phyloP scores from a whole-genome alignment of 2,329 filamentous ascomycete genomes.

The Arachnopeziza araneosa region DNA sequence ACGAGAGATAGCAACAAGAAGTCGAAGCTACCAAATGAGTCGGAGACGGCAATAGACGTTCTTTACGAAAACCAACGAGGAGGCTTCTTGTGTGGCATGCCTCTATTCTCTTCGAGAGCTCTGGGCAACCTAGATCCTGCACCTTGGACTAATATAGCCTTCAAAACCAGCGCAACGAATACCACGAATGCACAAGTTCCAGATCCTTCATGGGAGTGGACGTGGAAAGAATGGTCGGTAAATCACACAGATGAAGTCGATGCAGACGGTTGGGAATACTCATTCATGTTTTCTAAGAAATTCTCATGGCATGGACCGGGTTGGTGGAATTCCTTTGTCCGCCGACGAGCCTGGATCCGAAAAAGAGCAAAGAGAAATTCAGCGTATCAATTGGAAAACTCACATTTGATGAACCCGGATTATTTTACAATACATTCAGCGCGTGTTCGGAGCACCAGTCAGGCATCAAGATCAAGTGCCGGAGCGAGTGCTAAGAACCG shows the following conservation, averaged over 20 bases:
- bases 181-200: constrained; percentile 88
- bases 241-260: constrained; percentile 75
- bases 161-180: constrained; percentile 55
- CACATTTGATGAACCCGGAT: constrained; percentile 65
- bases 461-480: constrained; percentile 25
- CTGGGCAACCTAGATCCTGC: constrained; percentile 80
- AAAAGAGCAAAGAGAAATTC: constrained; percentile 62
- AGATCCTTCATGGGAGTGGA: constrained; percentile 94
- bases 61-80: constrained; percentile 96
- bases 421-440: constrained; percentile 73
- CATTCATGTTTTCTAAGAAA: constrained; percentile 70
- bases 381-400: constrained; percentile 39
- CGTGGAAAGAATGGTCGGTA: constrained; percentile 59
- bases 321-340: constrained; percentile 95
- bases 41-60: constrained; percentile 66
- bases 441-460: constrained; percentile 37
- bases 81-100: constrained; percentile 79
- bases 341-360: constrained; percentile 80
- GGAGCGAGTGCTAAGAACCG: constrained; percentile 10
- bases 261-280: constrained; percentile 94
- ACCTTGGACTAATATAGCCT: constrained; percentile 73
- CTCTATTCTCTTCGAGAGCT: constrained; percentile 82
- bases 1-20: constrained; percentile 3
- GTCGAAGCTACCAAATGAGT: constrained; percentile 27
- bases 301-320: constrained; percentile 84